Evolutionary conservation across 768 basidiomycete genomes (phyloP).

Genomic region (Boletus sp.): DNA sequence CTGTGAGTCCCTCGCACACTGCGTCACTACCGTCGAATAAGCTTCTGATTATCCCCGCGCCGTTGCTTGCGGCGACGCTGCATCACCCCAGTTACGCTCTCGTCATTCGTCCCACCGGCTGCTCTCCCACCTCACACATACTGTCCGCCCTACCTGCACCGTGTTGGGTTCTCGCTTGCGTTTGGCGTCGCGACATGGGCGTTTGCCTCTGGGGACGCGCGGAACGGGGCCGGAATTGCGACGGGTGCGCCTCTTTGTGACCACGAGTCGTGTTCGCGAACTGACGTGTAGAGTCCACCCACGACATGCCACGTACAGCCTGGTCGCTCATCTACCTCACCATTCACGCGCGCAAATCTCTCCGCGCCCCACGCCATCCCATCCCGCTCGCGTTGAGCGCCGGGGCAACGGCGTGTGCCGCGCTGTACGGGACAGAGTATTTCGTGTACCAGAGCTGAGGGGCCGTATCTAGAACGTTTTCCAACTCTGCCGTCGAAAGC

Average conservation of each 20-base stretch:
- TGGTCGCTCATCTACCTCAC: conserved; percentile 48
- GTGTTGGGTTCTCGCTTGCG: conserved; percentile 42
- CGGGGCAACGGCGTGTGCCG: conserved; percentile 30
- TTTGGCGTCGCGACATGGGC: conserved; percentile 47
- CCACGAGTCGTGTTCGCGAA: neutral
- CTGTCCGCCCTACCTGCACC: conserved; percentile 43
- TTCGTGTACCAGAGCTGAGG: conserved; percentile 28
- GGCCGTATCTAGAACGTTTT: neutral
- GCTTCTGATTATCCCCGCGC: neutral
- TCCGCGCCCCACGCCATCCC: conserved; percentile 30
- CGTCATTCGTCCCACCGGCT: conserved; percentile 36
- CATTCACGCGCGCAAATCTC: conserved; percentile 36
- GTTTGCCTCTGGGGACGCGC: conserved; percentile 36
- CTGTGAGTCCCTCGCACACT: conserved; percentile 26
- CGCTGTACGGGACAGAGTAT: conserved; percentile 30
- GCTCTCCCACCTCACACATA: conserved; percentile 26
- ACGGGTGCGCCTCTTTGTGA: conserved; percentile 22
- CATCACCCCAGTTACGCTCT: conserved; percentile 33
- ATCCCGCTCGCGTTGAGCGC: conserved; percentile 34
- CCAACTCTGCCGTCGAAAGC: neutral
- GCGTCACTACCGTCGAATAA: neutral
- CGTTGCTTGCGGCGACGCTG: neutral
- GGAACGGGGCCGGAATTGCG: conserved; percentile 46
- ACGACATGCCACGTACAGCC: conserved; percentile 24
- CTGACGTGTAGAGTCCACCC: neutral